A percentile compares a stretch with the other conserved stretches of the same genome.
These are phyloP conservation scores for Tuber melanosporum DNA, from an alignment of 495 filamentous ascomycete genomes.

Conservation along the genomic window DNA sequence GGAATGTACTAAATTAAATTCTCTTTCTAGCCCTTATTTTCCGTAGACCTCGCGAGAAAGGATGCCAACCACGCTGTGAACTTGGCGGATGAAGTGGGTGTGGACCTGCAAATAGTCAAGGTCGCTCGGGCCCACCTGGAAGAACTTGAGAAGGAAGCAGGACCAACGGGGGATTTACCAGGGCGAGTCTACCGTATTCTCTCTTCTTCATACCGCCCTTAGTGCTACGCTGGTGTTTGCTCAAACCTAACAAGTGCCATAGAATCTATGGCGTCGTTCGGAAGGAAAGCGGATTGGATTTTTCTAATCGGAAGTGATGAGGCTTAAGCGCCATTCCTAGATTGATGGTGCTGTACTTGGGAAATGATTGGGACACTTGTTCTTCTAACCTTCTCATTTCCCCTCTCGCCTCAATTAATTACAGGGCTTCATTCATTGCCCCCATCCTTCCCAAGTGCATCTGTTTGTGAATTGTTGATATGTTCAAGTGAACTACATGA, in stretches of 20 bases:
- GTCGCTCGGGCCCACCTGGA: constrained; percentile 62
- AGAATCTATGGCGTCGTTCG: constrained; percentile 25
- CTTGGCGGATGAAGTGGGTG: constrained; percentile 58
- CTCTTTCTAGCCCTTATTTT: constrained; percentile 58
- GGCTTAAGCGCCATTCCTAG: not conserved
- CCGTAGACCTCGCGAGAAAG: constrained; percentile 80
- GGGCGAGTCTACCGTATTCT: constrained; percentile 33
- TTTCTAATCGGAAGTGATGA: constrained; percentile 13
- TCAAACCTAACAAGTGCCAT: not conserved
- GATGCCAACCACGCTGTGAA: constrained; percentile 69
- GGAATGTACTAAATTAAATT: not conserved
- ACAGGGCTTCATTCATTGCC: not conserved
- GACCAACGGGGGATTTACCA: constrained; percentile 72
- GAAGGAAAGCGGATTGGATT: constrained; percentile 27
- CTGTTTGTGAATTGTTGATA: not conserved
- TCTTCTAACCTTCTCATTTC: not conserved
- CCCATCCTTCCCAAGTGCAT: not conserved
- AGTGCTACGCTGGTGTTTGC: not conserved
- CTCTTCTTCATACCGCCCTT: not conserved
- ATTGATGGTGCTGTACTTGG: not conserved
- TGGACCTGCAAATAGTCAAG: constrained; percentile 58
- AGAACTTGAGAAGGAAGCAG: constrained; percentile 64
- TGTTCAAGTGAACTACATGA: not conserved
- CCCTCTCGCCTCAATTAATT: not conserved
- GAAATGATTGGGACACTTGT: not conserved